Percentiles rank a stretch among this genome's conserved stretches.
These are phyloP conservation scores for Amanita rubescens DNA, from an alignment of 768 basidiomycete species.

Conservation along the genomic window DNA sequence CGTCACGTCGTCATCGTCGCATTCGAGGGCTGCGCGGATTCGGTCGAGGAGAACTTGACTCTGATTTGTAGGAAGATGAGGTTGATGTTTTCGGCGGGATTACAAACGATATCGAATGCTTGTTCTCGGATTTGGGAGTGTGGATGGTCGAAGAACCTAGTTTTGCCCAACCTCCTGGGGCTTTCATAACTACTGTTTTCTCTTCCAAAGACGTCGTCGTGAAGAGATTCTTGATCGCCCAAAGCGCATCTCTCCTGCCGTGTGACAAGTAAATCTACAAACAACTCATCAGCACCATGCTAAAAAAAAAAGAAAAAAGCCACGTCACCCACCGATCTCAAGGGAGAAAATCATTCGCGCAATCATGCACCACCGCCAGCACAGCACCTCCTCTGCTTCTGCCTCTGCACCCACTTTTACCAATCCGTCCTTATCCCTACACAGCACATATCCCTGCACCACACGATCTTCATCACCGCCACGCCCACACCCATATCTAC, in stretches of 20 bases:
- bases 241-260: constrained; percentile 66
- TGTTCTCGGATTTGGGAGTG: constrained; percentile 62
- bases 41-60: constrained; percentile 33
- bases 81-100: constrained; percentile 56
- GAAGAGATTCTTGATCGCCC: constrained; percentile 83
- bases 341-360: constrained; percentile 83
- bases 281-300: not conserved
- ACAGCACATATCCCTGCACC: constrained; percentile 21
- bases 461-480: constrained; percentile 55
- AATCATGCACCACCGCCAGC: constrained; percentile 72
- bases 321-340: constrained; percentile 49
- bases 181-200: constrained; percentile 61
- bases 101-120: constrained; percentile 56
- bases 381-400: constrained; percentile 60
- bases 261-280: constrained; percentile 56
- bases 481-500: constrained; percentile 77
- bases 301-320: no score
- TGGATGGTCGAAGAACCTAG: constrained; percentile 54
- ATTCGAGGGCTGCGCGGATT: constrained; percentile 42
- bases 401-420: constrained; percentile 28
- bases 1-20: constrained; percentile 44
- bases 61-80: constrained; percentile 54
- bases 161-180: constrained; percentile 58
- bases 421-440: constrained; percentile 13
- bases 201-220: constrained; percentile 51